These are phyloP conservation scores for Ballota nigra DNA, from an alignment of 257 asterid genomes.

Conservation along the genomic window DNA sequence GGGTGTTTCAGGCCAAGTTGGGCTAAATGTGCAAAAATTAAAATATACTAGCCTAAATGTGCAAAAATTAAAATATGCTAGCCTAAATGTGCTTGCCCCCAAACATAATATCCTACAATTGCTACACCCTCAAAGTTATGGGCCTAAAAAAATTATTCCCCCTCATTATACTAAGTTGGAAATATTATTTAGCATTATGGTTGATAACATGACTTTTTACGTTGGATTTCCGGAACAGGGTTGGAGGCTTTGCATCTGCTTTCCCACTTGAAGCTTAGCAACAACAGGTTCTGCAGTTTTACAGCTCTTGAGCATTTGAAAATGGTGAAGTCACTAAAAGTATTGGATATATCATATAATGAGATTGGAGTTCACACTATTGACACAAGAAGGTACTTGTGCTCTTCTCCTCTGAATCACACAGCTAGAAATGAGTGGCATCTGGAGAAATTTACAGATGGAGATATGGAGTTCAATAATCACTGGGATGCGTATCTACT, in stretches of 20 bases:
- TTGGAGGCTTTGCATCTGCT: conserved; percentile 89
- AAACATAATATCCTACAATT: too few species aligned
- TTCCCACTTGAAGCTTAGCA: conserved; percentile 67
- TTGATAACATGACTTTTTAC: not conserved
- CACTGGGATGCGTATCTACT: conserved; percentile 66
- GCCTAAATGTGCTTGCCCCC: not conserved
- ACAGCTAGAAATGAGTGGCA: conserved; percentile 49
- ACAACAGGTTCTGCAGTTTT: conserved; percentile 68
- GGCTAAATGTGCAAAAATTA: too few species aligned
- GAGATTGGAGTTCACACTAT: conserved; percentile 80
- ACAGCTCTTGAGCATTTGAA: conserved; percentile 71
- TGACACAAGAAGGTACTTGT: conserved; percentile 78
- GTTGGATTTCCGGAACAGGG: conserved; percentile 42
- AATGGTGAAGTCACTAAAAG: conserved; percentile 54
- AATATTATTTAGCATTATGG: not conserved
- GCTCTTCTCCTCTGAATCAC: conserved; percentile 73
- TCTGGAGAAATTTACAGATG: conserved; percentile 25
- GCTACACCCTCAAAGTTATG: too few species aligned
- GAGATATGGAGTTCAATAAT: conserved; percentile 26
- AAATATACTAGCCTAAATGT: not conserved
- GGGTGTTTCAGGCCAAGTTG: not conserved
- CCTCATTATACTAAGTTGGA: too few species aligned
- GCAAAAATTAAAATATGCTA: not conserved
- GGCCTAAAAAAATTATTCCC: too few species aligned
- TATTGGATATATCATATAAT: conserved; percentile 63